A percentile compares a stretch with the other conserved stretches of the same genome.
Evolutionary conservation across 2,329 filamentous ascomycete genomes (phyloP).

Genomic region (Phyllosticta citriasiana): DNA sequence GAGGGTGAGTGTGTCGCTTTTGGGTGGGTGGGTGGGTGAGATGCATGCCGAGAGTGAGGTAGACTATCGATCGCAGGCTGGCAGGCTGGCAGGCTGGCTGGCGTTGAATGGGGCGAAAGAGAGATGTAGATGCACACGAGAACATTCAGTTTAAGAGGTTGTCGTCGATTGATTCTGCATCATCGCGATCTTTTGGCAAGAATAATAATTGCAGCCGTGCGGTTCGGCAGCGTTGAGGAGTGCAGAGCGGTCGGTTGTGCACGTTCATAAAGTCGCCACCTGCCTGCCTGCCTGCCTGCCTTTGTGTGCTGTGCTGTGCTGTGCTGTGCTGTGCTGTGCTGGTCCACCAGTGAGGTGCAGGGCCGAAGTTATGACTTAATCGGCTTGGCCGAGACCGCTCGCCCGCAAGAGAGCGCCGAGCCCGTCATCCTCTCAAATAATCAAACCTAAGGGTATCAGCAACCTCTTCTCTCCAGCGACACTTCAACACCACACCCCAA

Average conservation of each 20-base stretch:
- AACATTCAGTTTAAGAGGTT: not conserved
- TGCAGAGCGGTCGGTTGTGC: slow-evolving; percentile 1
- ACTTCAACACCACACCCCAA: slow-evolving; percentile 16
- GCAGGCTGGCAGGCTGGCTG: not conserved
- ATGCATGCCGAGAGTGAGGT: not conserved
- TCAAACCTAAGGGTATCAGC: slow-evolving; percentile 1
- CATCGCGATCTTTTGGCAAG: not conserved
- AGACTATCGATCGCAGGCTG: not conserved
- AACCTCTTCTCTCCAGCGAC: not conserved
- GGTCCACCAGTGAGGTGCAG: not conserved
- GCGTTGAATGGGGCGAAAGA: not conserved
- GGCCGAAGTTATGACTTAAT: slow-evolving; percentile 10
- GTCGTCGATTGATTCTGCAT: no score
- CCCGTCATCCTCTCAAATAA: slow-evolving; percentile 11
- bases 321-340: no score
- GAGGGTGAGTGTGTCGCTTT: not conserved
- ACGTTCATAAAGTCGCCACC: slow-evolving; percentile 10
- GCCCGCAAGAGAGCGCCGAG: slow-evolving; percentile 2
- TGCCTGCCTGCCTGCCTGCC: not conserved
- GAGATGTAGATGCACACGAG: not conserved
- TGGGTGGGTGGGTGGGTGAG: not conserved
- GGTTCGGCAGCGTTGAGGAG: slow-evolving; percentile 1
- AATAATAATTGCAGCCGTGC: not conserved
- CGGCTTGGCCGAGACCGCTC: slow-evolving; percentile 10
- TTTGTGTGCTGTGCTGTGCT: no score